Base-by-base conservation (phyloP, 73 alveolate genomes). In the Blepharisma japonicum region DNA sequence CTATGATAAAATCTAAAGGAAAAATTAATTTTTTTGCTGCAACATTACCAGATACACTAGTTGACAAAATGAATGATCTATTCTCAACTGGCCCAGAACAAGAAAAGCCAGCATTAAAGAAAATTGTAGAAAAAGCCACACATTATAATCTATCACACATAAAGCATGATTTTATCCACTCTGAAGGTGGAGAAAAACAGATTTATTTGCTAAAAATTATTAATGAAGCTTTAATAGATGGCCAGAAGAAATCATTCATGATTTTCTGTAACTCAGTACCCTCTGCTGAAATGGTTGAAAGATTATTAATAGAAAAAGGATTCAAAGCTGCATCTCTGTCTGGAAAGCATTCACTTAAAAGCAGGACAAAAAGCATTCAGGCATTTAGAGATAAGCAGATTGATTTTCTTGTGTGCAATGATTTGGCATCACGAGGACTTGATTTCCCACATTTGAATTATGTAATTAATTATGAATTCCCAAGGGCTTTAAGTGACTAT, bases 401-500 rank as follows among this genome's bases (percentile, higher is more conserved):
- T 45, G 51, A 71, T 21, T 66, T 90, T 27, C 77, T 94, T 71
- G 92, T 94, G 27, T 87, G 95, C n/a, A 91, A 96, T 11, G 98
- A 94, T 89, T 67, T 94, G 18, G 92, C 87, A 7, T 84, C 96
- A 11, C 78, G 98, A 86, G 99, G 97, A 56, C 45, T 91, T 45
- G 97, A 91, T 77, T 79, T 88, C 45, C 81, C 93, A 25, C 66
- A 49, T 53, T 87, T 88, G 14, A 83, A 77, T 61, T 84, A 86
- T 56, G 95, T 88, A 0, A 82, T 91, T 55, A 77, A 91, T 72
- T 88, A 55, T 70, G 93, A 91, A 42, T 56, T 84, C 77, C 85
- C 97, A 21, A 72, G 47, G 56, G 71, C 56, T 71, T 67, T 79
- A 25, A 91, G 78, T 9, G 91, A 89, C 77, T 91, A 85, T 80